Conservation (phyloP, 2,329 filamentous ascomycete genomes). For the Trichoderma citrinoviride region DNA sequence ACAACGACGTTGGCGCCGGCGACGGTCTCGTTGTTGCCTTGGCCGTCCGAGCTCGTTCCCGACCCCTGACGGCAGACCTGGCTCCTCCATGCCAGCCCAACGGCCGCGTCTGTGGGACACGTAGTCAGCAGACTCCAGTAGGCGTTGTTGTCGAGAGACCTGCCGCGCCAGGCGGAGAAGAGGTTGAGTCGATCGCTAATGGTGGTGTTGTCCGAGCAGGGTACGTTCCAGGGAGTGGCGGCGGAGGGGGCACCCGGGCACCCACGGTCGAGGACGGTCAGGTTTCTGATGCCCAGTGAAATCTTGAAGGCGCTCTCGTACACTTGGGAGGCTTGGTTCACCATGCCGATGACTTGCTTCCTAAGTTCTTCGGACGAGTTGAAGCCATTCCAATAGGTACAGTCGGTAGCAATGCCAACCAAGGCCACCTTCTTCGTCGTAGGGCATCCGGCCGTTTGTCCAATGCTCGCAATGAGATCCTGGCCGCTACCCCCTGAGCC, state of each 20-base stretch:
- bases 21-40: slow-evolving; percentile 65
- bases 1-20: slow-evolving; percentile 88
- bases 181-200: slow-evolving; percentile 79
- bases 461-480: slow-evolving; percentile 76
- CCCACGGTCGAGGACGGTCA: slow-evolving; percentile 71
- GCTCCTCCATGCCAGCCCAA: slow-evolving; percentile 90
- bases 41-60: slow-evolving; percentile 48
- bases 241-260: slow-evolving; percentile 69
- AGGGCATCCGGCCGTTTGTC: slow-evolving; percentile 79
- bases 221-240: slow-evolving; percentile 79
- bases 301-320: slow-evolving; percentile 95
- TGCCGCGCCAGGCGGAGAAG: slow-evolving; percentile 86
- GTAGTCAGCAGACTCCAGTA: slow-evolving; percentile 90
- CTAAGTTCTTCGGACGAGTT: slow-evolving; percentile 59
- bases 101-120: slow-evolving; percentile 77
- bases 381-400: slow-evolving; percentile 76
- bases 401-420: slow-evolving; percentile 90
- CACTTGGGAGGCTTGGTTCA: slow-evolving; percentile 82
- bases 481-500: slow-evolving; percentile 67
- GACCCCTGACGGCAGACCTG: slow-evolving; percentile 71
- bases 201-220: slow-evolving; percentile 59
- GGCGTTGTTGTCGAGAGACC: slow-evolving; percentile 74
- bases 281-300: slow-evolving; percentile 81
- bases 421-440: slow-evolving; percentile 87
- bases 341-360: slow-evolving; percentile 73